A percentile compares a stretch with the other conserved stretches of the same genome.
Conservation (phyloP, 208 protist genomes). For the Naegleria fowleri region DNA sequence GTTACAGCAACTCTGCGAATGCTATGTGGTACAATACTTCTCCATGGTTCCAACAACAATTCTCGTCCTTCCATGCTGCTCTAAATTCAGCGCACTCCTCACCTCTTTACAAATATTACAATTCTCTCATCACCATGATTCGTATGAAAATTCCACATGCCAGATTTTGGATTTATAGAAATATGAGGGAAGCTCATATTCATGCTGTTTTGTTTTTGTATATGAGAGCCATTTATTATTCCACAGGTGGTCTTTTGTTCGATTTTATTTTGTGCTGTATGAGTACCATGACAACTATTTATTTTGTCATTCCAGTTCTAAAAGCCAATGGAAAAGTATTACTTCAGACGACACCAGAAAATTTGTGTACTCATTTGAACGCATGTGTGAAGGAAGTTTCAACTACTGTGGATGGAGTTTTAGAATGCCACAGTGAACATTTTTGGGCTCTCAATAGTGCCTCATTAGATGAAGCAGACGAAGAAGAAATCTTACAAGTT, state of each 20-base stretch:
- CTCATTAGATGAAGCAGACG: not conserved
- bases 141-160: not conserved
- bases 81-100: not conserved
- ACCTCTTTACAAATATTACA: not conserved
- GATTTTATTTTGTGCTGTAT: not conserved
- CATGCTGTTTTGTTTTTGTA: not conserved
- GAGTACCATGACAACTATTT: not conserved
- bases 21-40: not conserved
- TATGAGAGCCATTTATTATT: not conserved
- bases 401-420: not conserved
- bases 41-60: not conserved
- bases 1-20: not conserved
- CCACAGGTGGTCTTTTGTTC: not conserved
- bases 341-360: not conserved
- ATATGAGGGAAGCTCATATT: not conserved
- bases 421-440: not conserved
- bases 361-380: not conserved
- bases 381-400: not conserved
- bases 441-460: not conserved
- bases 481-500: not conserved
- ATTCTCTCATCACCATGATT: not conserved
- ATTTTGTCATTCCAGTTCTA: not conserved
- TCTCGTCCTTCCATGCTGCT: not conserved
- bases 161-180: not conserved
- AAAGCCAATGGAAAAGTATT: not conserved